Conservation (phyloP, 2,329 filamentous ascomycete species). For the Byssoonygena ceratinophila region DNA sequence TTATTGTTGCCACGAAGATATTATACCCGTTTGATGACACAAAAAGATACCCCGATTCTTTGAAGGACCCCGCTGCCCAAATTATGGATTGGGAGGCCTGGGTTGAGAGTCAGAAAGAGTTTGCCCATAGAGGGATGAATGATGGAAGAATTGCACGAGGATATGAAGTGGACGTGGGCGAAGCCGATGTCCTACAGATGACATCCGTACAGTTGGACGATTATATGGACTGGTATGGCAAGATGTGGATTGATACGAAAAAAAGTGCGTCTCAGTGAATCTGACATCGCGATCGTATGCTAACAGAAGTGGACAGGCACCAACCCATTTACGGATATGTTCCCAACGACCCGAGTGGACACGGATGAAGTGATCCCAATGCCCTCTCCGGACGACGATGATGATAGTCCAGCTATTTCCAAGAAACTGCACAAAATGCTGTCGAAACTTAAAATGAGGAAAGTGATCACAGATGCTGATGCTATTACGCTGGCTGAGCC, state of each 20-base stretch:
- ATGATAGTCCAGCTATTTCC: conserved; percentile 25
- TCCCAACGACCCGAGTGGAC: conserved; percentile 27
- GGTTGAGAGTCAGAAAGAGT: conserved; percentile 43
- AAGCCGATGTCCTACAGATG: conserved; percentile 55
- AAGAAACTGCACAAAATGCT: conserved; percentile 37
- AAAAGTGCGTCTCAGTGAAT: conserved; percentile 20
- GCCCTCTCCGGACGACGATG: conserved; percentile 11
- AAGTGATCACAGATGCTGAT: conserved; percentile 30
- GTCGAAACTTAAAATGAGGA: conserved; percentile 30
- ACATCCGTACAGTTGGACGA: conserved; percentile 54
- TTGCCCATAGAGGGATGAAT: conserved; percentile 25
- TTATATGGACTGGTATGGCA: conserved; percentile 70
- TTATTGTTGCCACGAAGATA: conserved; percentile 69
- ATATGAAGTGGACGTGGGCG: conserved; percentile 47
- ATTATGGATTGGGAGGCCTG: conserved; percentile 64
- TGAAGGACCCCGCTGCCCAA: conserved; percentile 49
- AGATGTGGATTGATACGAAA: conserved; percentile 43
- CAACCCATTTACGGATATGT: conserved; percentile 34
- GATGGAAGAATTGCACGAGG: conserved; percentile 33
- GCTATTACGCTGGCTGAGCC: conserved; percentile 19
- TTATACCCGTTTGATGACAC: conserved; percentile 61
- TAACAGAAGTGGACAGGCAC: conserved; percentile 16
- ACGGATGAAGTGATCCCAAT: conserved; percentile 11
- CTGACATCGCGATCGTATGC: neutral
- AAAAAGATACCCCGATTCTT: conserved; percentile 41